Conservation (phyloP, 805 yeast genomes). For the Komagataella pastoris region DNA sequence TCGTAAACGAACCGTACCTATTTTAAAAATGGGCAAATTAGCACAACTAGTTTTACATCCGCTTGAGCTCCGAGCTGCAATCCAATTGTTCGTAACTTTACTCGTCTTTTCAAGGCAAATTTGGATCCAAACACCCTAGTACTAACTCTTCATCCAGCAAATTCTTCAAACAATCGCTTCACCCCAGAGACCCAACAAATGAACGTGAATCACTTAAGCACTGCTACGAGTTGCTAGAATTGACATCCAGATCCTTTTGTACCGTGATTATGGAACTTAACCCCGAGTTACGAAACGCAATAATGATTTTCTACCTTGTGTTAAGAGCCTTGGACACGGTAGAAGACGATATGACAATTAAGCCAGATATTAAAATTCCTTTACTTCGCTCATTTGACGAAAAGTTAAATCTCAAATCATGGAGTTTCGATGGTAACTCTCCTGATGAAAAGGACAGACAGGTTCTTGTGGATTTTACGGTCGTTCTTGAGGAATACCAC, state of each 20-base stretch:
- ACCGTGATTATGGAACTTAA: constrained; percentile 85
- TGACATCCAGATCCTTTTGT: constrained; percentile 86
- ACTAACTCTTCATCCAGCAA: constrained; percentile 13
- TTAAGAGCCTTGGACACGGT: constrained; percentile 89
- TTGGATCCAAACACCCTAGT: neutral
- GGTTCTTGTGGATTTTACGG: constrained; percentile 71
- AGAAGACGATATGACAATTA: constrained; percentile 90
- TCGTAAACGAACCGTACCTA: neutral
- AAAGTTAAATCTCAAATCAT: constrained; percentile 49
- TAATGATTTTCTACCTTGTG: constrained; percentile 75
- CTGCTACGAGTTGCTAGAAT: constrained; percentile 54
- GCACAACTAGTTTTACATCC: constrained; percentile 56
- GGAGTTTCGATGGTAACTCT: constrained; percentile 70
- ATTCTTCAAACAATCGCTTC: constrained; percentile 37
- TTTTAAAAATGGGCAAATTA: constrained; percentile 41
- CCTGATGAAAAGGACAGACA: constrained; percentile 71
- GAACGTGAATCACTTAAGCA: constrained; percentile 33
- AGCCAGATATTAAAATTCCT: constrained; percentile 58
- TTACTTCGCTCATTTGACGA: constrained; percentile 55
- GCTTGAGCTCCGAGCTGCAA: constrained; percentile 50
- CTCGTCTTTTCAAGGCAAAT: neutral
- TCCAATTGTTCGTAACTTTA: constrained; percentile 33
- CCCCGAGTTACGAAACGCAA: constrained; percentile 74
- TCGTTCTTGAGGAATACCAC: constrained; percentile 58
- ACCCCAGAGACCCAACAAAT: constrained; percentile 28